A percentile compares a stretch with the other conserved stretches of the same genome.
Conservation (phyloP, 495 filamentous ascomycete species). For the Daldinia childiae region DNA sequence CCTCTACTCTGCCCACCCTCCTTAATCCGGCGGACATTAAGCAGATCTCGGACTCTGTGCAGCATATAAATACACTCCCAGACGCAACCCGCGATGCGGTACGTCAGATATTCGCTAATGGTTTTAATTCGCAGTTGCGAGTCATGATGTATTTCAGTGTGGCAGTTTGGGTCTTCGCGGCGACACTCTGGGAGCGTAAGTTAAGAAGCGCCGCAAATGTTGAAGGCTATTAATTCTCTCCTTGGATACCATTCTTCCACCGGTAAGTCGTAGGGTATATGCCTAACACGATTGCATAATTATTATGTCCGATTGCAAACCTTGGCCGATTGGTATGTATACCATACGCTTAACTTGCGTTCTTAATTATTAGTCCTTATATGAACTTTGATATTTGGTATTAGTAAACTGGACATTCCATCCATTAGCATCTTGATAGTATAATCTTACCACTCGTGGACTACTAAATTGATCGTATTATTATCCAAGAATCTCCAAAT, state of each 20-base stretch:
- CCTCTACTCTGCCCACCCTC: constrained; percentile 16
- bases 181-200: constrained; percentile 30
- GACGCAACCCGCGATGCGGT: constrained; percentile 27
- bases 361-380: background rate
- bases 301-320: background rate
- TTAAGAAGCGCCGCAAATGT: constrained; percentile 28
- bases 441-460: background rate
- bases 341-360: background rate
- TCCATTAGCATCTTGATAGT: background rate
- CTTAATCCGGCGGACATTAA: constrained; percentile 22
- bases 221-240: constrained; percentile 24
- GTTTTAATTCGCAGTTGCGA: constrained; percentile 24
- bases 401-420: background rate
- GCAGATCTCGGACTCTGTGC: constrained; percentile 27
- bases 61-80: constrained; percentile 26
- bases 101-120: constrained; percentile 29
- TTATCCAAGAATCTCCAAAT: background rate
- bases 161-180: constrained; percentile 26
- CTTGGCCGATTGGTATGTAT: background rate
- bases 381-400: too few relatives aligned
- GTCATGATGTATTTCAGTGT: constrained; percentile 36
- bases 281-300: background rate
- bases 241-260: background rate
- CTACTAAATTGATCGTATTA: background rate
- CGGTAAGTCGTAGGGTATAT: background rate